A percentile compares a stretch with the other conserved stretches of the same genome.
Evolutionary conservation across 106 monocot genomes (phyloP).

Genomic region (Acorus calamus): DNA sequence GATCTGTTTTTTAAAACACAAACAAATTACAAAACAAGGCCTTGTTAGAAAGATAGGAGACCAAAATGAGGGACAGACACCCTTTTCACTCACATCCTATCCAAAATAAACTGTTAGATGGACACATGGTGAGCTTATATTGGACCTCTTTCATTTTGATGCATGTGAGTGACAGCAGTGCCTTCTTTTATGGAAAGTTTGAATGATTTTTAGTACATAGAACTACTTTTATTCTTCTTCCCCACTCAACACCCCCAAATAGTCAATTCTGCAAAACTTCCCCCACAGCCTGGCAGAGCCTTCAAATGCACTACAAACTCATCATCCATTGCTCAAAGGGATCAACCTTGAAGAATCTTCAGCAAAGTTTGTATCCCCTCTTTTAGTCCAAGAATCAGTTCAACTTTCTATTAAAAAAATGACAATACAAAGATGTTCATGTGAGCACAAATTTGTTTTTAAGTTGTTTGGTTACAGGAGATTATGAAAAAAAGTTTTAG

Average conservation of each 20-base stretch:
- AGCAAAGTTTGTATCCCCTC: no score
- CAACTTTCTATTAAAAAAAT: no score
- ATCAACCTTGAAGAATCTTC: no score
- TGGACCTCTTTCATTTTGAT: background rate
- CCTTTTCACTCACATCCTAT: background rate
- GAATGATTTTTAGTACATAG: background rate
- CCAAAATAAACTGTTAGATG: background rate
- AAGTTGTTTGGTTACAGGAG: no score
- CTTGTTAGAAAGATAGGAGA: conserved; percentile 1
- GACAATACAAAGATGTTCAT: no score
- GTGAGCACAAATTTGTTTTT: no score
- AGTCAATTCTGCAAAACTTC: conserved; percentile 5
- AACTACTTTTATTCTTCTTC: background rate
- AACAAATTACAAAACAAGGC: background rate
- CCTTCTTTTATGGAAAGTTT: background rate
- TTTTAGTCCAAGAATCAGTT: no score
- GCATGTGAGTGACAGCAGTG: conserved; percentile 26
- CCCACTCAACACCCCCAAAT: background rate
- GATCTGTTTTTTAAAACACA: no score
- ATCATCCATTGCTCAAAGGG: no score
- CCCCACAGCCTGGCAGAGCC: no score
- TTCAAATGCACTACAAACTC: no score
- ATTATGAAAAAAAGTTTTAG: no score
- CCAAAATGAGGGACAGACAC: background rate
- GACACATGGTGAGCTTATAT: background rate